Evolutionary conservation across 768 basidiomycete genomes (phyloP).

Genomic region (Collybia mongolica): DNA sequence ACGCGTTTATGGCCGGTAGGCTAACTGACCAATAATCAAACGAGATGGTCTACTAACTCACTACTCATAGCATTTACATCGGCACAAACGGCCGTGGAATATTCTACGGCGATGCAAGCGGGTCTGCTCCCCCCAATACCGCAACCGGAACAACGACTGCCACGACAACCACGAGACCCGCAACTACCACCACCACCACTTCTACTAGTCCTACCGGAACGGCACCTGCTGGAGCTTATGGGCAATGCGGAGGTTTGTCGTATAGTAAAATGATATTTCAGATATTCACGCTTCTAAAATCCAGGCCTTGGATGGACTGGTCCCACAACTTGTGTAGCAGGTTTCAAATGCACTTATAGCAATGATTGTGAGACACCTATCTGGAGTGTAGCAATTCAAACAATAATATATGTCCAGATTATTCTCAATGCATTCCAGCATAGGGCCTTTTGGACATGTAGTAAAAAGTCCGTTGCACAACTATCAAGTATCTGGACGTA

Average conservation of each 20-base stretch:
- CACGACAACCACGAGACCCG: conserved; percentile 18
- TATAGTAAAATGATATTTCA: no score
- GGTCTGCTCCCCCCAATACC: conserved; percentile 25
- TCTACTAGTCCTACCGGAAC: conserved; percentile 29
- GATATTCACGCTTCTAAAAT: background rate
- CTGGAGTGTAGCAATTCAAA: background rate
- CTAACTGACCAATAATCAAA: background rate
- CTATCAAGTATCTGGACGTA: no score
- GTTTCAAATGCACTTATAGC: conserved; percentile 32
- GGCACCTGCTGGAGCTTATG: conserved; percentile 29
- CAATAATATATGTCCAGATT: conserved; percentile 25
- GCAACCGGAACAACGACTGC: conserved; percentile 19
- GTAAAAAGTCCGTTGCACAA: no score
- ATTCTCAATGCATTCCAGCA: conserved; percentile 43
- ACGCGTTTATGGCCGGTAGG: conserved; percentile 53
- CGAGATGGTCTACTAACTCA: background rate
- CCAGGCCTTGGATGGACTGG: conserved; percentile 38
- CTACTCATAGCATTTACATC: conserved; percentile 48
- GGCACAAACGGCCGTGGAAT: conserved; percentile 62
- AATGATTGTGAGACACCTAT: conserved; percentile 37
- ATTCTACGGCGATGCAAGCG: conserved; percentile 46
- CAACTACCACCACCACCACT: conserved; percentile 17
- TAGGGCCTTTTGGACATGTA: conserved; percentile 10
- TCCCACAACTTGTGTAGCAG: conserved; percentile 36
- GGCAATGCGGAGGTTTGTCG: conserved; percentile 41